Evolutionary conservation across 2,329 filamentous ascomycete genomes (phyloP).

Genomic region (Teratosphaeria nubilosa): DNA sequence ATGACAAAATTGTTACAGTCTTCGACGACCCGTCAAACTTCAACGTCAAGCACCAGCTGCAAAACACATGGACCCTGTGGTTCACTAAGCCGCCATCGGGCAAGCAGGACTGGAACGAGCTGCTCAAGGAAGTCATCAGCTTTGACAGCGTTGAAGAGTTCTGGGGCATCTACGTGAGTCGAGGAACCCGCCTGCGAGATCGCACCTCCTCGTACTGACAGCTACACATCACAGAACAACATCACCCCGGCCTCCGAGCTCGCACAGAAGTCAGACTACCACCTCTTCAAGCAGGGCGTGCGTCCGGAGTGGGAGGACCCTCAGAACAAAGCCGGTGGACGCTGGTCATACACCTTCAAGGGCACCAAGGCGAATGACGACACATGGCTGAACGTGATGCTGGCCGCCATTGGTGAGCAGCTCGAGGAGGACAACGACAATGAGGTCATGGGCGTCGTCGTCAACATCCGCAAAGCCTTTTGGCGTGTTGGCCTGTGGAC

Average conservation of each 20-base stretch:
- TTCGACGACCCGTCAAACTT: constrained; percentile 99
- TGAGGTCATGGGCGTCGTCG: constrained; percentile 97
- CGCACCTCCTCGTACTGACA: constrained; percentile 1
- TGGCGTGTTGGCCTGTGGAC: constrained; percentile 98
- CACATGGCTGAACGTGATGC: constrained; percentile 97
- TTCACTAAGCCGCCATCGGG: constrained; percentile 96
- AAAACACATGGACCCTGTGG: constrained; percentile 98
- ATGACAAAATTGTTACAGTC: constrained; percentile 68
- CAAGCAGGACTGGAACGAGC: constrained; percentile 96
- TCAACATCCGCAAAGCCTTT: constrained; percentile 97
- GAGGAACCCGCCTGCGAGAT: neutral
- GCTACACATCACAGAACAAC: constrained; percentile 63
- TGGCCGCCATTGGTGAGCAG: constrained; percentile 92
- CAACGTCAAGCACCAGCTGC: constrained; percentile 97
- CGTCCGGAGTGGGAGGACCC: constrained; percentile 97
- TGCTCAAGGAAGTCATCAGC: constrained; percentile 96
- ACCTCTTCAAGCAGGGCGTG: constrained; percentile 96
- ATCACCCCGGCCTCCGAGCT: constrained; percentile 93
- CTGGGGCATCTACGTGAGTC: constrained; percentile 94
- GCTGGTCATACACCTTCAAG: constrained; percentile 98
- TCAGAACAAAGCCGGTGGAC: constrained; percentile 98
- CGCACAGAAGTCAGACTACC: constrained; percentile 96
- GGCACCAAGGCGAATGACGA: constrained; percentile 92
- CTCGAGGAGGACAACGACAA: constrained; percentile 90
- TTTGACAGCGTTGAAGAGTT: constrained; percentile 99